phyloP scores from a whole-genome alignment of 805 yeast species.

The Metschnikowia borealis region DNA sequence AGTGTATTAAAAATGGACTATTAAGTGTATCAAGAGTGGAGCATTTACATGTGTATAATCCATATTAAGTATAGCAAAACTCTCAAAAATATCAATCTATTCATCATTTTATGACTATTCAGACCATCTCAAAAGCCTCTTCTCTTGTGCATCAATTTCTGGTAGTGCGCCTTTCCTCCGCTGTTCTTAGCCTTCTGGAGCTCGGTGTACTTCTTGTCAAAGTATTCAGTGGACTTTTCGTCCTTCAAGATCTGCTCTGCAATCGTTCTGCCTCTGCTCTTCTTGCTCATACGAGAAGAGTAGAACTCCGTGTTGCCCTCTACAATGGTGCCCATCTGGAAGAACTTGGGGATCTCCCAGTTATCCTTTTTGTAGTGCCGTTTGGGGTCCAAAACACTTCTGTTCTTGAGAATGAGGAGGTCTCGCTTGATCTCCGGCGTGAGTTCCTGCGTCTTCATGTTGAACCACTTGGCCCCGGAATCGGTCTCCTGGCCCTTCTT shows the following conservation, averaged over 20 bases:
- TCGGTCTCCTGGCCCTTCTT: constrained; percentile 15
- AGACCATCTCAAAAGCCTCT: constrained; percentile 29
- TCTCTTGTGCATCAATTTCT: constrained; percentile 59
- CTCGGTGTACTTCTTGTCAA: constrained; percentile 78
- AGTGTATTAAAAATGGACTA: no score
- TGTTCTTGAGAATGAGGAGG: constrained; percentile 70
- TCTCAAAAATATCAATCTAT: no score
- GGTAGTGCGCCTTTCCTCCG: constrained; percentile 67
- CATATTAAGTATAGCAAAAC: no score
- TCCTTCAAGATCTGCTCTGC: constrained; percentile 82
- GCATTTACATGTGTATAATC: no score
- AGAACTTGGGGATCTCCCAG: constrained; percentile 71
- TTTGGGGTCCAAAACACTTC: constrained; percentile 92
- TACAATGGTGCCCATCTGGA: constrained; percentile 84
- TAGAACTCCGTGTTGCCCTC: constrained; percentile 79
- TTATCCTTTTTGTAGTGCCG: constrained; percentile 88
- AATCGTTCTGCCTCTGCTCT: constrained; percentile 71
- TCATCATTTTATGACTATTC: no score
- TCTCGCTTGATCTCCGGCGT: constrained; percentile 67
- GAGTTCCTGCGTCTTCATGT: constrained; percentile 18
- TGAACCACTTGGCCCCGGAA: constrained; percentile 19
- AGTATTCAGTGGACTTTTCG: constrained; percentile 63
- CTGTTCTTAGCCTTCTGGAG: constrained; percentile 60
- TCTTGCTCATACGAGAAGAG: constrained; percentile 60
- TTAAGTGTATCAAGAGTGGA: no score